Percentiles rank a stretch among this genome's conserved stretches.
phyloP scores from a whole-genome alignment of 139 green algal genomes.

The Picochlorum sp. region DNA sequence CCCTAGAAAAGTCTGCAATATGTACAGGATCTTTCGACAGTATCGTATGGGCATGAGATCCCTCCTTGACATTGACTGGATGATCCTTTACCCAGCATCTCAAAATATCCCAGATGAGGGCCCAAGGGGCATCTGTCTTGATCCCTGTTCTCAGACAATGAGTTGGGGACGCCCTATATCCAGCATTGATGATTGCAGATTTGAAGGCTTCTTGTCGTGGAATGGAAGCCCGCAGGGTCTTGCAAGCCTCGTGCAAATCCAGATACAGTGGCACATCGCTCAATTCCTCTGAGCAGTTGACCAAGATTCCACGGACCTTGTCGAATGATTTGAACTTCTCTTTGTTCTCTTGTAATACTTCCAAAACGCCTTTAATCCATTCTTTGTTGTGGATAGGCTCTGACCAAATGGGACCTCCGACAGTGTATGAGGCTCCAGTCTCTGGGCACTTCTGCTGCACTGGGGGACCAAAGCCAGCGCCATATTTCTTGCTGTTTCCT shows the following conservation, averaged over 20 bases:
- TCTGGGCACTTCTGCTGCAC: constrained; percentile 65
- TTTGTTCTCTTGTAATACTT: constrained; percentile 12
- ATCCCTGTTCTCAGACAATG: constrained; percentile 83
- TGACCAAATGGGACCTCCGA: constrained; percentile 92
- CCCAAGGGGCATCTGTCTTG: constrained; percentile 88
- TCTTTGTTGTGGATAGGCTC: constrained; percentile 74
- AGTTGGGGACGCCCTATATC: constrained; percentile 62
- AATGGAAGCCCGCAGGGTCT: constrained; percentile 60
- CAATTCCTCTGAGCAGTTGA: constrained; percentile 67
- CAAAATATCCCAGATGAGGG: constrained; percentile 76
- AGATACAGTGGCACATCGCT: constrained; percentile 75
- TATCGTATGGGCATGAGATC: constrained; percentile 42
- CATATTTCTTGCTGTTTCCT: constrained; percentile 44
- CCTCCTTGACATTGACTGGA: constrained; percentile 20
- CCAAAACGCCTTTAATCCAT: constrained; percentile 49
- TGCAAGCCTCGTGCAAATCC: constrained; percentile 70
- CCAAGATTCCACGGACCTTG: constrained; percentile 71
- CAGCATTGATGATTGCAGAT: constrained; percentile 86
- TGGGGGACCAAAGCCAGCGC: constrained; percentile 44
- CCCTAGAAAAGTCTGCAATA: constrained; percentile 65
- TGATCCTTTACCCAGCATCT: constrained; percentile 77
- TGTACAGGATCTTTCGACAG: constrained; percentile 60
- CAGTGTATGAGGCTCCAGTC: constrained; percentile 57
- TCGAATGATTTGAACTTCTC: constrained; percentile 29
- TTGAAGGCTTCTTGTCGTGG: constrained; percentile 57